A percentile compares a stretch with the other conserved stretches of the same genome.
Evolutionary conservation across 2,329 filamentous ascomycete genomes (phyloP).

Genomic region (Blastomyces gilchristii): DNA sequence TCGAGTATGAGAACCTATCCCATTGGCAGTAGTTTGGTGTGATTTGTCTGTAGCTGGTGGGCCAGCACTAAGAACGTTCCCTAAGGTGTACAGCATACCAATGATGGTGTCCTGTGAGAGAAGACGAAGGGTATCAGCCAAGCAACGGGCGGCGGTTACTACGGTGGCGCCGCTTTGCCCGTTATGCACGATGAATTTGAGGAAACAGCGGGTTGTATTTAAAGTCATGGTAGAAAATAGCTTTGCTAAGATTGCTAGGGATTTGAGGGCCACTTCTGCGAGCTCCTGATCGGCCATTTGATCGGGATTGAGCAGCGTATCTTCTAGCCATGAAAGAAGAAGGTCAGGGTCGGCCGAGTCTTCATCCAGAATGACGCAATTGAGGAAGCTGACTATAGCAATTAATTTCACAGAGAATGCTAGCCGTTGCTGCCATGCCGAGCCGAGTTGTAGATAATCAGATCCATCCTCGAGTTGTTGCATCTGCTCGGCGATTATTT

Average conservation of each 20-base stretch:
- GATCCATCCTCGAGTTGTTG: conserved; percentile 76
- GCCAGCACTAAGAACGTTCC: conserved; percentile 78
- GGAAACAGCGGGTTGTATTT: conserved; percentile 65
- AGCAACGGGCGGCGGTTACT: conserved; percentile 66
- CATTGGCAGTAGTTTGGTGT: conserved; percentile 22
- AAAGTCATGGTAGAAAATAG: conserved; percentile 63
- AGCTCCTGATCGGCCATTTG: conserved; percentile 75
- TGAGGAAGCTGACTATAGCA: conserved; percentile 71
- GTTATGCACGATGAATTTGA: conserved; percentile 80
- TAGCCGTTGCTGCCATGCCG: conserved; percentile 74
- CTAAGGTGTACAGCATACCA: conserved; percentile 90
- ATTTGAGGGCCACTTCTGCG: conserved; percentile 67
- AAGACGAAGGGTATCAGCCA: conserved; percentile 69
- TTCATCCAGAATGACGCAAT: conserved; percentile 72
- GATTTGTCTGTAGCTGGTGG: conserved; percentile 43
- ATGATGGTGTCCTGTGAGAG: conserved; percentile 90
- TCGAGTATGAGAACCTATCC: conserved; percentile 38
- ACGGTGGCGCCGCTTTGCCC: conserved; percentile 60
- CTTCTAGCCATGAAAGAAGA: conserved; percentile 76
- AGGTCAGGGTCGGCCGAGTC: conserved; percentile 68
- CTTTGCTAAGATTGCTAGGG: conserved; percentile 70
- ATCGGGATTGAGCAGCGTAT: conserved; percentile 62
- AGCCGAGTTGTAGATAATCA: conserved; percentile 80
- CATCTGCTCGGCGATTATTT: conserved; percentile 72
- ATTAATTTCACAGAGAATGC: conserved; percentile 78